Base-by-base conservation (phyloP, 306 rosid genomes). In the Aeschynomene evenia region DNA sequence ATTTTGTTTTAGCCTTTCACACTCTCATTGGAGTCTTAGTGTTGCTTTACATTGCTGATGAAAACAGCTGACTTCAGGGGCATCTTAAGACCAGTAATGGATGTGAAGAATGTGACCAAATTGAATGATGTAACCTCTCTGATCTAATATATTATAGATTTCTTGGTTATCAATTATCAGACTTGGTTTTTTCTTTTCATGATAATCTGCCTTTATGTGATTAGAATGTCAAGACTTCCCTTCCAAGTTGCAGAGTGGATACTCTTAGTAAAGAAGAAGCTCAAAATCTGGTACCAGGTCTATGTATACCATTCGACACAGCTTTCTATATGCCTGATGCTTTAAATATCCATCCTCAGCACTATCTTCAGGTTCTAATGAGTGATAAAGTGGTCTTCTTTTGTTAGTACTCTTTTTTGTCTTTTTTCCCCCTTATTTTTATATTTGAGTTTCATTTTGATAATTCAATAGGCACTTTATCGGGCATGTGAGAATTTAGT, bases 261-360 rank as follows among this genome's bases (percentile, higher is more conserved):
- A 79, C 79, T 18, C 77, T 93, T 54, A 75, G 85, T 57, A 54
- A 75, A 10, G 80, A 72, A 34, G 82, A 79, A 70, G 88, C 85
- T 55, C 89, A 81, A 75, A 67, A 62, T 79, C 90, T 90, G 58
- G 85, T 85, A 51, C 91, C 96, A 2, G 75, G 83, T 64, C 23
- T 90, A 52, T 19, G 63, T 33, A 29, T 85, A 61, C 98, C 97
- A 53, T 60, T 75, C 14, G 50, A 76, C 72, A 69, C 86, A 37
- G 92, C 88, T 58, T 93, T 93, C 77, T 88, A 83, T 77, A 90
- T 93, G 98, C 97, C 98, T 36, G 78, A 86, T 75, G 98, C 97
- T 68, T 76, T 90, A 59, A 93, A 83, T 80, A 77, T 93, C 67
- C 49, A 86, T 75, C 82, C 94, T 65, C 81, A 72, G 72, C 79